Conservation (phyloP, 495 filamentous ascomycete species). For the Aspergillus diversus region DNA sequence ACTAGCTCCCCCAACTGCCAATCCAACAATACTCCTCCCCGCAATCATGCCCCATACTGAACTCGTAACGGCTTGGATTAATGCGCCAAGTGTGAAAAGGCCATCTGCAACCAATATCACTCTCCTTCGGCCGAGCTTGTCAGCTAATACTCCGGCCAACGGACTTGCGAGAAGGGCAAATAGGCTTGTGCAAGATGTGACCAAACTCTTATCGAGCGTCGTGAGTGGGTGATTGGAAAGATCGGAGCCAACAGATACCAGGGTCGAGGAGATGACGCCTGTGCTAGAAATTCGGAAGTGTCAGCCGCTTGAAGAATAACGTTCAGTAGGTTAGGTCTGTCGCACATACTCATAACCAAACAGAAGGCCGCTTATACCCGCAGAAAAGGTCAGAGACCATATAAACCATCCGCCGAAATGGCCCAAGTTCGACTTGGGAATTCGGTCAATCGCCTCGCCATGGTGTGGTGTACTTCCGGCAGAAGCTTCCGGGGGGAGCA, state of each 20-base stretch:
- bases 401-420: constrained; percentile 53
- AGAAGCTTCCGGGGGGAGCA: constrained; percentile 30
- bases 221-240: constrained; percentile 69
- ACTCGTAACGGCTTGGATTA: constrained; percentile 66
- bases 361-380: constrained; percentile 81
- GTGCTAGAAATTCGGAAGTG: constrained; percentile 57
- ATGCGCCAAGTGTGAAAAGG: constrained; percentile 75
- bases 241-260: constrained; percentile 76
- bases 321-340: background rate
- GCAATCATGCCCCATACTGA: constrained; percentile 72
- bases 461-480: constrained; percentile 18
- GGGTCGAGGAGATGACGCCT: constrained; percentile 85
- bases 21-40: constrained; percentile 79
- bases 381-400: constrained; percentile 77
- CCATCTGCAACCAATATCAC: constrained; percentile 80
- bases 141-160: constrained; percentile 73
- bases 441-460: constrained; percentile 20
- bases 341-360: constrained; percentile 77
- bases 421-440: constrained; percentile 11
- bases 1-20: constrained; percentile 81
- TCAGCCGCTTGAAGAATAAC: constrained; percentile 23
- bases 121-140: constrained; percentile 70
- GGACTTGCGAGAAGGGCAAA: constrained; percentile 81
- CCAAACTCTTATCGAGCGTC: constrained; percentile 79
- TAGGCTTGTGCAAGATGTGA: constrained; percentile 81